Base-by-base conservation (phyloP, 2,329 filamentous ascomycete species). In the Fusarium gaditjirri region DNA sequence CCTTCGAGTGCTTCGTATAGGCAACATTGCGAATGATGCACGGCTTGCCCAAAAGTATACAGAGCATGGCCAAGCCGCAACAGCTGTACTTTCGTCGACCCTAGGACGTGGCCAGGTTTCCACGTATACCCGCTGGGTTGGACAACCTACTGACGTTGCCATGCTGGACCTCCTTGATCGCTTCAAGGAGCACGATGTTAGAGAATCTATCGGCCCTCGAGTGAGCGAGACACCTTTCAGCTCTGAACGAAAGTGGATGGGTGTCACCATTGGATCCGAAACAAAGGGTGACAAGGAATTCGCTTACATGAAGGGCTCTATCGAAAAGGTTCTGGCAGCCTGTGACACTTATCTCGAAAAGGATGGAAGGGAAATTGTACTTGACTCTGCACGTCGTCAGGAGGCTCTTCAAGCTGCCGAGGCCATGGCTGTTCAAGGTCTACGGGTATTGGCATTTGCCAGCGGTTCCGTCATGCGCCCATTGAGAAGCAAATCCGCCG, bases 231-330 rank as follows among this genome's bases (percentile, higher is more conserved):
- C 94, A 0, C 95, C 96, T 0, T 99, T 99, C 82, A 98, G 95
- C 80, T 99, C 96, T 2, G 94, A 97, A 79, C 90, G 95, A 63
- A 99, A 99, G 82, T 99, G 95, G 95, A 99, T 99, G 97, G 97
- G 97, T 38, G 95, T 98, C 33, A 92, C 94, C 4, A 93, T 98
- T 74, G 90, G 90, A 46, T 84, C 86, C 27, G 86, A 89, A 52
- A 83, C 85, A 35, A 86, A 85, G 65, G 84, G 85, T 59, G 91
- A 92, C 41, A 90, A 91, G 68, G 93, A 97, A 77, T 91, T 94
- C 73, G 95, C 94, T 2, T 99, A 98, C 80, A 93, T 98, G 84
- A 99, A 99, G 80, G 97, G 96, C 36, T 94, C 96, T 38, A 87
- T 98, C 43, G 96, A 99, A 81, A 92, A 92, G 80, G 89, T 99